Evolutionary conservation across 2,329 filamentous ascomycete species (phyloP), one percentile per base, ranked within the genome.

Genomic region (Pseudonectria foliicola): DNA sequence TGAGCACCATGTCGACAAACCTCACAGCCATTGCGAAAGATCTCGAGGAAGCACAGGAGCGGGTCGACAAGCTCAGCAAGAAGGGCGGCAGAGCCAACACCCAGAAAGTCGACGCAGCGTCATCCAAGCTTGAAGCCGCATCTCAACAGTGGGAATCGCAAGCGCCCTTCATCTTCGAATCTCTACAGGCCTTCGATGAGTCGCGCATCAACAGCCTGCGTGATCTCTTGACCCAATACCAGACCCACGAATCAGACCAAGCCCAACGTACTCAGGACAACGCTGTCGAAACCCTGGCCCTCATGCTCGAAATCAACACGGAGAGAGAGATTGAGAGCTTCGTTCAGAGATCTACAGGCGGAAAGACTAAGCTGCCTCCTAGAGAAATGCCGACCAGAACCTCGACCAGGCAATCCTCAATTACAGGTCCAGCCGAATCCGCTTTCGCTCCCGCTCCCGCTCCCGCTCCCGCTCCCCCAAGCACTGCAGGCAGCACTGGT

Each of bases 81-180:
- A 94, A 90, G 61, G 87, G 84, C 41, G 73, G 74, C 35, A 87
- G 82, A 61, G 78, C 82, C 27, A 88, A 78, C 50, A 73, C 81
- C 3, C 77, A 79, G 39, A 94, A 92, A 60, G 75, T 92, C 26
- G 84, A 88, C 28, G 73, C 73, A 43, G 88, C 87, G 10, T 72
- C 77, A 10, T 68, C 77, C 13, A 81, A 80, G 45, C 75, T 93
- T 28, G 85, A 94, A 44, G 78, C 78, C 40, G 82, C 87, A n/a
- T 77, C 72, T 29, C 75, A 82, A 46, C 84, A 94, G 56, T 98
- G 92, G 92, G 82, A 95, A 37, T 88, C 87, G 1, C 88, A 95
- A 59, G 87, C 92, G 11, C 92, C 92, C 1, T 96, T 86, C 61
- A 83, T 95, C 41, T 95, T 94, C 55, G 92, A 98, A 62, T 84